These are phyloP conservation scores for Phytophthora ohioensis DNA, from an alignment of 352 stramenopile species.

Conservation along the genomic window DNA sequence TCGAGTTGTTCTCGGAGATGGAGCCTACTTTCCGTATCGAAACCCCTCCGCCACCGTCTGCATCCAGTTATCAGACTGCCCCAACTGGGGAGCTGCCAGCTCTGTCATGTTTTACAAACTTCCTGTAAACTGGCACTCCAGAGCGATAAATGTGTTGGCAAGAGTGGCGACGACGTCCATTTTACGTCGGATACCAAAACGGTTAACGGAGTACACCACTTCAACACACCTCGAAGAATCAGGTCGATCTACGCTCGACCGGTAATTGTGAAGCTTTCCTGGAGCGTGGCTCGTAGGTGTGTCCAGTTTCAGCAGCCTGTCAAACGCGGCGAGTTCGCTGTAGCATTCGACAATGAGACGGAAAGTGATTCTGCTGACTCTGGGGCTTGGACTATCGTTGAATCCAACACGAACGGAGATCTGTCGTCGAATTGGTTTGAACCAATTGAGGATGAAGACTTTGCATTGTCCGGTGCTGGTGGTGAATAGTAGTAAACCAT, in stretches of 20 bases:
- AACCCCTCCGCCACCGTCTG: background rate
- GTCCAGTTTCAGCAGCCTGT: background rate
- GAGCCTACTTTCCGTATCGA: constrained; percentile 6
- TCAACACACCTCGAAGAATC: background rate
- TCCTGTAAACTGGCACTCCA: constrained; percentile 5
- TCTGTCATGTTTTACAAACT: constrained; percentile 11
- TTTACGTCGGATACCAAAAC: background rate
- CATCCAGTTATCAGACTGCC: constrained; percentile 8
- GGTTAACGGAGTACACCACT: background rate
- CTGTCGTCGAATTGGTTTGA: background rate
- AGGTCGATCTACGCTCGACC: constrained; percentile 8
- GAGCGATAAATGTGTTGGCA: constrained; percentile 3
- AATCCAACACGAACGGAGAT: background rate
- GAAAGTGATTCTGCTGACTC: background rate
- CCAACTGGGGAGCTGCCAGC: constrained; percentile 3
- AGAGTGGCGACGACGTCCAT: constrained; percentile 1
- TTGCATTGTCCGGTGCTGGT: background rate
- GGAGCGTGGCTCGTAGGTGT: background rate
- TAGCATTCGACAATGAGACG: background rate
- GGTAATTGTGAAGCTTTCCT: background rate
- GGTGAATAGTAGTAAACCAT: background rate
- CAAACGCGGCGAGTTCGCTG: no score
- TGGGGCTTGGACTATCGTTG: background rate
- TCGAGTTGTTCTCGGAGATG: constrained; percentile 7
- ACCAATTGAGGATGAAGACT: background rate